Evolutionary conservation across 2,329 filamentous ascomycete genomes (phyloP).

Genomic region (Chaetomiaceae sp.): DNA sequence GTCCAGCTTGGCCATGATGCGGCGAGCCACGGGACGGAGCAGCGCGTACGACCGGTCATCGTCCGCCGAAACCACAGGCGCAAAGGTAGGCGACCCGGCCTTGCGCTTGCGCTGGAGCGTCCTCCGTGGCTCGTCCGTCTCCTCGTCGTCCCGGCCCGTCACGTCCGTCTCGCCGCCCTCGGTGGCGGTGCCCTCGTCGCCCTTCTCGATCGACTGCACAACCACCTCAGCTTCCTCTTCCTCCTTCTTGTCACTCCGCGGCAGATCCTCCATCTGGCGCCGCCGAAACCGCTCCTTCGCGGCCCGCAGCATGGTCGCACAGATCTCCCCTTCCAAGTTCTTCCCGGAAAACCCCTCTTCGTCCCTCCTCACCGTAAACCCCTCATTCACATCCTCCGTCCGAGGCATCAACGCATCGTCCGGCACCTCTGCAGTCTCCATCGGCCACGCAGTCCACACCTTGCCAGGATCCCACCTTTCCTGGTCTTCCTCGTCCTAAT

Average conservation of each 20-base stretch:
- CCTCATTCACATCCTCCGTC: conserved; percentile 43
- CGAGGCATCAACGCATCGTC: conserved; percentile 45
- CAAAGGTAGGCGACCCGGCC: conserved; percentile 27
- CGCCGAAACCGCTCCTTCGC: conserved; percentile 62
- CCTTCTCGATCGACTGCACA: conserved; percentile 13
- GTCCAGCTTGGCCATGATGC: conserved; percentile 67
- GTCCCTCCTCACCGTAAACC: conserved; percentile 45
- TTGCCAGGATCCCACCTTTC: conserved; percentile 49
- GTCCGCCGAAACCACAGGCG: conserved; percentile 60
- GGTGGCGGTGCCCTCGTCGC: conserved; percentile 2
- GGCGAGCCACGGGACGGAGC: conserved; percentile 63
- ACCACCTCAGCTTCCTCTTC: conserved; percentile 6
- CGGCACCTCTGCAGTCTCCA: conserved; percentile 59
- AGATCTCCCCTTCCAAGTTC: conserved; percentile 64
- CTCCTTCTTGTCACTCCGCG: too few relatives aligned
- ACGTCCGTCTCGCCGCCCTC: conserved; percentile 11
- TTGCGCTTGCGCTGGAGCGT: conserved; percentile 11
- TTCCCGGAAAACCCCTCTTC: conserved; percentile 46
- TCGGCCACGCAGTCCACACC: conserved; percentile 81
- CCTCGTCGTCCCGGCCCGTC: not conserved
- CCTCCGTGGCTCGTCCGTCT: not conserved
- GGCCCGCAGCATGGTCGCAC: conserved; percentile 58
- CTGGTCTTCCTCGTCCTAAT: conserved; percentile 18
- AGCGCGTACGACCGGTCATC: conserved; percentile 63
- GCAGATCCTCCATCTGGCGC: conserved; percentile 29